phyloP scores from a whole-genome alignment of 2,329 filamentous ascomycete genomes.

The Passalora sequoiae region DNA sequence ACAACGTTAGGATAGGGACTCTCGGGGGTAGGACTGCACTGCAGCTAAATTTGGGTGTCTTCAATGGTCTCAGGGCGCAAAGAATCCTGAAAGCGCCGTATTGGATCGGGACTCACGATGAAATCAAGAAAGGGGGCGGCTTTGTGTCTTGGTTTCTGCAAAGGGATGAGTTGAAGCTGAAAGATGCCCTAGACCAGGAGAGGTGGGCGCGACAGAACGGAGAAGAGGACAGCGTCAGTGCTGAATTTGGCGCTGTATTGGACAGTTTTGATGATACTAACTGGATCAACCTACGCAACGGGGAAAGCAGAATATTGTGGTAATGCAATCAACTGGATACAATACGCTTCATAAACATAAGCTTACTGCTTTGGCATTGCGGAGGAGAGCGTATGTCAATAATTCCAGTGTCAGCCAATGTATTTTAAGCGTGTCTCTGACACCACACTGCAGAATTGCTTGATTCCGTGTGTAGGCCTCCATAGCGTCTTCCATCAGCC shows the following conservation, averaged over 20 bases:
- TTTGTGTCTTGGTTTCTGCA: constrained; percentile 50
- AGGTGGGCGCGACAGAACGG: constrained; percentile 35
- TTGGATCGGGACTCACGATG: constrained; percentile 63
- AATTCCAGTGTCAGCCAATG: too few species aligned
- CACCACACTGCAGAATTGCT: too few species aligned
- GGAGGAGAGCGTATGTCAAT: too few species aligned
- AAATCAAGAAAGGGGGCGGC: constrained; percentile 56
- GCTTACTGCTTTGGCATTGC: not conserved
- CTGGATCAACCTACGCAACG: constrained; percentile 53
- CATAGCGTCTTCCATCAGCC: too few species aligned
- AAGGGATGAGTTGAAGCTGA: constrained; percentile 39
- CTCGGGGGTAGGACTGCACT: constrained; percentile 35
- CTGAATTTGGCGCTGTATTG: constrained; percentile 28
- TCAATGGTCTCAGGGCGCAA: constrained; percentile 57
- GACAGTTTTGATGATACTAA: constrained; percentile 40
- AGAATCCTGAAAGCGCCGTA: constrained; percentile 51
- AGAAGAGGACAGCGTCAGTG: constrained; percentile 34
- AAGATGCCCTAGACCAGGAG: constrained; percentile 47
- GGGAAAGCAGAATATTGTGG: constrained; percentile 50
- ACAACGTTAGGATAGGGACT: constrained; percentile 52
- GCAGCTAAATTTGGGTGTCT: constrained; percentile 60
- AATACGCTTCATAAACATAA: not conserved
- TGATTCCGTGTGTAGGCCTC: too few species aligned
- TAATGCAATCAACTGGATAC: constrained; percentile 24
- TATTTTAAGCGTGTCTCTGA: too few species aligned